Evolutionary conservation across 139 green algal genomes (phyloP).

Genomic region (Volvox africanus): DNA sequence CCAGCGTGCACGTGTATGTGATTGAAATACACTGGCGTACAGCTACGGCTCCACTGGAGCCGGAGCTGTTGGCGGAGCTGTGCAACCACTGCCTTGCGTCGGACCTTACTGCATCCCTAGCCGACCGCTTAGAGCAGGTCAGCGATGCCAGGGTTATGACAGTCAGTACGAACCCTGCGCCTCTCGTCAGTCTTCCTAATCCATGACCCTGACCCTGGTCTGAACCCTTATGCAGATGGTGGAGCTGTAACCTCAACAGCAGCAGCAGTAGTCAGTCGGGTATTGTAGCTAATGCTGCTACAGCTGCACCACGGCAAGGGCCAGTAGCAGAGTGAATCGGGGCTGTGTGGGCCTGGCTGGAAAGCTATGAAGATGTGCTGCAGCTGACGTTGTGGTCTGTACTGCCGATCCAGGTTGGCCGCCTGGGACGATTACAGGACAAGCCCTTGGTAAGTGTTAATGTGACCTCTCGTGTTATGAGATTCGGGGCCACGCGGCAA

Average conservation of each 20-base stretch:
- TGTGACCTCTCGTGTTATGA: too few species aligned
- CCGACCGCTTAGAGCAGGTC: slow-evolving; percentile 17
- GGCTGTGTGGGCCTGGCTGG: slow-evolving; percentile 62
- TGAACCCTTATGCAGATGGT: too few species aligned
- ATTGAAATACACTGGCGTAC: too few species aligned
- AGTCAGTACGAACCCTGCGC: too few species aligned
- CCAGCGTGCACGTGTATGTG: slow-evolving; percentile 35
- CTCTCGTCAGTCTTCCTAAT: too few species aligned
- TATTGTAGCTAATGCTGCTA: slow-evolving; percentile 26
- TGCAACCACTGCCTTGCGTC: slow-evolving; percentile 21
- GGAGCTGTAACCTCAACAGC: too few species aligned
- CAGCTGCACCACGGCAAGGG: not conserved
- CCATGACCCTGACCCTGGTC: too few species aligned
- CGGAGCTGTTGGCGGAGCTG: slow-evolving; percentile 48
- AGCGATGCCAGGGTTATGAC: not conserved
- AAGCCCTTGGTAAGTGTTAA: slow-evolving; percentile 26
- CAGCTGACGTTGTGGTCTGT: slow-evolving; percentile 67
- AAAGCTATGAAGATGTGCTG: slow-evolving; percentile 15
- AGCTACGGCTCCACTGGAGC: slow-evolving; percentile 45
- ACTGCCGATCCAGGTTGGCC: slow-evolving; percentile 64
- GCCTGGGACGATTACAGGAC: slow-evolving; percentile 51
- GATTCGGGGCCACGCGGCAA: too few species aligned
- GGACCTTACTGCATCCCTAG: slow-evolving; percentile 8
- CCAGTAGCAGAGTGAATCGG: slow-evolving; percentile 50
- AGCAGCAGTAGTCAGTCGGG: not conserved